Evolutionary conservation across 2,329 filamentous ascomycete genomes (phyloP), one percentile per base, ranked within the genome.

Genomic region (Colletotrichum spaethianum): DNA sequence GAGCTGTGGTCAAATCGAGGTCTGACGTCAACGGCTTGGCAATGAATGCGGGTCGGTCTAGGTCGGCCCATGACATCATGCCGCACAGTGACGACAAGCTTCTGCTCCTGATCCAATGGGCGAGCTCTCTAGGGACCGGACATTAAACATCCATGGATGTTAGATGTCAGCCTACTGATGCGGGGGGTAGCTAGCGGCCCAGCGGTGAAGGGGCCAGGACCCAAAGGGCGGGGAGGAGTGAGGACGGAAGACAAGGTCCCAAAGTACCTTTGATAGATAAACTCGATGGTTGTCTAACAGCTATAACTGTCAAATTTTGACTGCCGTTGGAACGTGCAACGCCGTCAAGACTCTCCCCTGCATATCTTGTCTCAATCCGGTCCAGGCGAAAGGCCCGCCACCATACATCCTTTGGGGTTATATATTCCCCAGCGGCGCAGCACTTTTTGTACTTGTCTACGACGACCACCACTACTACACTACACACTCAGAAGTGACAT

Each of bases 21-120:
- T 28, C 52, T 72, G 70, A 72, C 70, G 70, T 72, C 70, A 72
- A 70, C 46, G 59, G 59, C 70, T 72, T 53, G 65, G 65, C 52
- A 50, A 52, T 33, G n/a, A 4, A 28, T 12, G 23, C 42, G 55
- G n/a, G 46, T 26, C 53, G 23, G 18, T 42, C 53, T 46, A 36
- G 70, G 59, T 33, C 59, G 44, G 31, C n/a, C 31, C 38, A 72
- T 72, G 70, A 70, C 70, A 72, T 72, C 70, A 72, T 70, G 70
- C 60, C 44, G 70, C 59, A 70, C 59, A 63, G 60, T 72, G 70
- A 72, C 66, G 65, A 70, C 70, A 64, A 64, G 65, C 70, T 42
- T 60, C 60, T 46, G 12, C 40, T 14, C 33, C n/a, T 33, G 46
- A 52, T 33, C 69, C 69, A 72, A 72, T 69, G 52, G 59, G 64